These are phyloP conservation scores for Coniochaeta hoffmannii DNA, from an alignment of 2,329 filamentous ascomycete genomes.

Conservation along the genomic window DNA sequence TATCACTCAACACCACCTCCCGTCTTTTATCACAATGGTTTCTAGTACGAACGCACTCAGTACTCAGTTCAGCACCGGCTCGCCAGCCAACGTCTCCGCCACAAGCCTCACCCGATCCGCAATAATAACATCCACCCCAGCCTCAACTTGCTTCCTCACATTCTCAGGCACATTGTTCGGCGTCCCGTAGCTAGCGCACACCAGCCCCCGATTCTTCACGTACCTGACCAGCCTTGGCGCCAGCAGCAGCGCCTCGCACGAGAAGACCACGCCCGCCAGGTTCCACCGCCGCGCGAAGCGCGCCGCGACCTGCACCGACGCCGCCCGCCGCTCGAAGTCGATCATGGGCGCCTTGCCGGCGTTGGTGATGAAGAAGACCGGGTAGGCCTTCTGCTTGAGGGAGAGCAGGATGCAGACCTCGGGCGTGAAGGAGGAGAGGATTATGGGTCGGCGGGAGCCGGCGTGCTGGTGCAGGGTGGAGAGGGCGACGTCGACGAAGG, in stretches of 20 bases:
- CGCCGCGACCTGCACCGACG: constrained; percentile 27
- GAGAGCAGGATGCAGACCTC: constrained; percentile 25
- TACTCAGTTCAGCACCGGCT: background rate
- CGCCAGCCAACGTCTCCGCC: background rate
- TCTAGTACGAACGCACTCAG: background rate
- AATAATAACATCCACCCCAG: constrained; percentile 7
- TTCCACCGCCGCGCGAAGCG: constrained; percentile 29
- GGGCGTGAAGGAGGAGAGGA: constrained; percentile 27
- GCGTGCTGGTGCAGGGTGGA: constrained; percentile 18
- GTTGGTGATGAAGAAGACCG: constrained; percentile 25
- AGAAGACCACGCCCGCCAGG: constrained; percentile 27
- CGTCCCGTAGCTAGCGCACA: constrained; percentile 26
- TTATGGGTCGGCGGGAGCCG: constrained; percentile 19
- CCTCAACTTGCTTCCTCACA: constrained; percentile 3
- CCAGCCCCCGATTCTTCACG: constrained; percentile 23
- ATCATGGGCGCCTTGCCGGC: constrained; percentile 18
- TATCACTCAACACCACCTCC: background rate
- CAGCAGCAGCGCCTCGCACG: constrained; percentile 25
- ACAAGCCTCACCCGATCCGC: constrained; percentile 5
- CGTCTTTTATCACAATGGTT: too few relatives aligned
- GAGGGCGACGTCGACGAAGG: constrained; percentile 28
- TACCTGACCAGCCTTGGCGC: constrained; percentile 26
- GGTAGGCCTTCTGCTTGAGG: constrained; percentile 23
- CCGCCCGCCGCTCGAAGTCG: constrained; percentile 25
- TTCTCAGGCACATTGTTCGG: constrained; percentile 19